phyloP scores from a whole-genome alignment of 805 yeast genomes.

The Candida patagonica region DNA sequence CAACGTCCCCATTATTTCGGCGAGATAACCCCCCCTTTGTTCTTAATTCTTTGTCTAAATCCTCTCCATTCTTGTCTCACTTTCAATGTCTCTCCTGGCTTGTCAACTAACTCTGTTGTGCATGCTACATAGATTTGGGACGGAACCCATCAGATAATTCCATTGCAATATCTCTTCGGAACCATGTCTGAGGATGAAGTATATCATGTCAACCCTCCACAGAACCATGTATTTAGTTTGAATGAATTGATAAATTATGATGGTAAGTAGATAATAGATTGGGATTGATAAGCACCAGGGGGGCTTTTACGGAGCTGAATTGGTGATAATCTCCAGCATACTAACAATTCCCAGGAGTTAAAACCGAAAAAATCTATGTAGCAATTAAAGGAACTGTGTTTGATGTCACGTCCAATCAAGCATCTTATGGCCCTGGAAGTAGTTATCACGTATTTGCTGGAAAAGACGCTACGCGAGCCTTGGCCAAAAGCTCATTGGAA shows the following conservation, averaged over 20 bases:
- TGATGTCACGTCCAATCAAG: constrained; percentile 60
- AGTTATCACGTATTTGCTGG: constrained; percentile 68
- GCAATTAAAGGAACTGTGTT: constrained; percentile 70
- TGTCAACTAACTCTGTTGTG: too few species aligned
- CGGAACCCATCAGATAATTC: too few species aligned
- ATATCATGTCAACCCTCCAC: not conserved
- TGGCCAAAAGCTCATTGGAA: constrained; percentile 59
- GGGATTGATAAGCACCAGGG: not conserved
- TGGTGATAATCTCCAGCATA: too few species aligned
- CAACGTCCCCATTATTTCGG: too few species aligned
- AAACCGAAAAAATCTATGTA: constrained; percentile 46
- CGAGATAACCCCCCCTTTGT: too few species aligned
- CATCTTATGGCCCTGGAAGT: constrained; percentile 69
- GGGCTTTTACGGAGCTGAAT: too few species aligned
- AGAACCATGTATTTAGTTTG: not conserved
- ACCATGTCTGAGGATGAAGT: constrained; percentile 1
- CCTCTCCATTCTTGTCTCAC: too few species aligned
- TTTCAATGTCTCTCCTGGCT: too few species aligned
- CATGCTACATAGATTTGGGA: too few species aligned
- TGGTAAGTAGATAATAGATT: not conserved
- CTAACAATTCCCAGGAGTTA: constrained; percentile 31
- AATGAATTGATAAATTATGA: not conserved
- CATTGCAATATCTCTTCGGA: too few species aligned
- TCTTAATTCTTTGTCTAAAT: too few species aligned
- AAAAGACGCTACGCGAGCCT: constrained; percentile 65